Evolutionary conservation across 2,329 filamentous ascomycete species (phyloP).

Genomic region (Fusarium vanettenii): DNA sequence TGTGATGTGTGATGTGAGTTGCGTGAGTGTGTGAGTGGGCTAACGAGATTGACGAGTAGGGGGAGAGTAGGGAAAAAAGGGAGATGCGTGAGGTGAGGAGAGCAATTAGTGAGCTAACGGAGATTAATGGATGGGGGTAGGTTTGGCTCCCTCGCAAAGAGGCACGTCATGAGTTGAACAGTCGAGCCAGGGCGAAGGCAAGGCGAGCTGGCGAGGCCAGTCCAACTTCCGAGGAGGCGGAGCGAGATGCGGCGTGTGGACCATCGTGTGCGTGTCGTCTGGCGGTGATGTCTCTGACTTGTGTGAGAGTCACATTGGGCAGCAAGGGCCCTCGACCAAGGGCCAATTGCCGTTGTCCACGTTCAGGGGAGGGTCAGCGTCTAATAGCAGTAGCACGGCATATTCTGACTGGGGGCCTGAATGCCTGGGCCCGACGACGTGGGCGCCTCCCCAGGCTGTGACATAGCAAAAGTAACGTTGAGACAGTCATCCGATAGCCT

Average conservation of each 20-base stretch:
- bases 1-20: background rate
- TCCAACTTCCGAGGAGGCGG: constrained; percentile 4
- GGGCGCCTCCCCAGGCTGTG: constrained; percentile 1
- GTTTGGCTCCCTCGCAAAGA: constrained; percentile 36
- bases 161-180: background rate
- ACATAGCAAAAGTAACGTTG: background rate
- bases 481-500: constrained; percentile 23
- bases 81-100: background rate
- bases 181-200: background rate
- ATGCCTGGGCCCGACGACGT: constrained; percentile 16
- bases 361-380: constrained; percentile 24
- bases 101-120: constrained; percentile 32
- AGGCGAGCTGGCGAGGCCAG: background rate
- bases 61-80: constrained; percentile 8
- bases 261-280: constrained; percentile 7
- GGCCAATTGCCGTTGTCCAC: constrained; percentile 42
- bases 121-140: constrained; percentile 37
- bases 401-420: constrained; percentile 8
- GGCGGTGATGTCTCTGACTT: constrained; percentile 11
- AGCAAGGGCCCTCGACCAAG: constrained; percentile 36
- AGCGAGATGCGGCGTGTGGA: background rate
- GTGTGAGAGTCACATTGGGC: constrained; percentile 39
- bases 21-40: constrained; percentile 5
- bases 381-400: background rate
- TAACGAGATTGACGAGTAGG: constrained; percentile 2